phyloP scores from a whole-genome alignment of 2,329 filamentous ascomycete species.

The Aureobasidium vineae region DNA sequence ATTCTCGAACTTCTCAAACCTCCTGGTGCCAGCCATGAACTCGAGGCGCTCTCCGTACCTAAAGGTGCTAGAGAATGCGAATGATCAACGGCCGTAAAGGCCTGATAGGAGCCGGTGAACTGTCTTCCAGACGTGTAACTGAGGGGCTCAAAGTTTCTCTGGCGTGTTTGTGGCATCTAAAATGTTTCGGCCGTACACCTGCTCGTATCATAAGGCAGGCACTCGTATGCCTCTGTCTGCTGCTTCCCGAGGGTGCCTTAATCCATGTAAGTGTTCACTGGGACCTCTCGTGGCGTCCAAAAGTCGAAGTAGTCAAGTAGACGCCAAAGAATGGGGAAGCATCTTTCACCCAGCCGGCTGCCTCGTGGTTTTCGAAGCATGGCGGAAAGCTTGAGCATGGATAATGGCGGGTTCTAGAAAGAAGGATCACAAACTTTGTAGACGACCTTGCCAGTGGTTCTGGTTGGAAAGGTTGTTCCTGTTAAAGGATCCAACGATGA shows the following conservation, averaged over 20 bases:
- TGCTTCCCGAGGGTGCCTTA: too few species aligned
- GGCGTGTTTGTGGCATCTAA: background rate
- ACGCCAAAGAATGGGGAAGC: background rate
- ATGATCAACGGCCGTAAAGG: background rate
- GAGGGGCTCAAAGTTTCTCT: slow-evolving; percentile 7
- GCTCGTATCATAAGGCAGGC: background rate
- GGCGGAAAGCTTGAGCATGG: background rate
- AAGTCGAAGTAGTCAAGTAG: background rate
- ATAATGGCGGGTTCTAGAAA: slow-evolving; percentile 21
- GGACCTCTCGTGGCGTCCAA: background rate
- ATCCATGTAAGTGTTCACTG: background rate
- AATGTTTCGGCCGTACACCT: background rate
- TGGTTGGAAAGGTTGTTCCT: background rate
- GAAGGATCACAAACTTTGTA: slow-evolving; percentile 4
- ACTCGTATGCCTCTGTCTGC: background rate
- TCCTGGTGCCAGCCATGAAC: background rate
- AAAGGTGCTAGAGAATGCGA: background rate
- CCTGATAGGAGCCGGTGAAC: background rate
- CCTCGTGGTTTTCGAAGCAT: slow-evolving; percentile 11
- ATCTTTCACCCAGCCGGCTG: background rate
- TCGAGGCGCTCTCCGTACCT: background rate
- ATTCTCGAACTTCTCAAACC: background rate
- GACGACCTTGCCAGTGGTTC: background rate
- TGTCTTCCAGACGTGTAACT: background rate
- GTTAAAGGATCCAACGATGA: background rate